Percentiles rank a stretch among this genome's conserved stretches.
These are phyloP conservation scores for Truncatella angustata DNA, from an alignment of 2,329 filamentous ascomycete species.

Conservation along the genomic window DNA sequence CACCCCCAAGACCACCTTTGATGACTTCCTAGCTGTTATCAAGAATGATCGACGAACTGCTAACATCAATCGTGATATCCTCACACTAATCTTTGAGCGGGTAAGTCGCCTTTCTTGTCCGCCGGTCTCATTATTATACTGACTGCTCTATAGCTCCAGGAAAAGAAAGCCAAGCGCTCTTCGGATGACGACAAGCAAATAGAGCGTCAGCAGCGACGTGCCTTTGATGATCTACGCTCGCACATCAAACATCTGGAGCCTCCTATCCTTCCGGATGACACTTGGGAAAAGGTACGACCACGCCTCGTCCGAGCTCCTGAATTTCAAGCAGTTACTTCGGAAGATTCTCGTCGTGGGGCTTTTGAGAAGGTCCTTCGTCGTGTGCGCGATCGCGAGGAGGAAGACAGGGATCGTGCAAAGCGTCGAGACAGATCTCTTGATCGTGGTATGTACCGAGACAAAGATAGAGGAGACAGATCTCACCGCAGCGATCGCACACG, in stretches of 20 bases:
- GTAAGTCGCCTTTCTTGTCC: slow-evolving; percentile 39
- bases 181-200: slow-evolving; percentile 74
- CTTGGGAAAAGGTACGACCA: slow-evolving; percentile 82
- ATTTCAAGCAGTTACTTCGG: slow-evolving; percentile 77
- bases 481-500: slow-evolving; percentile 56
- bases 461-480: slow-evolving; percentile 61
- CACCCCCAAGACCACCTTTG: slow-evolving; percentile 78
- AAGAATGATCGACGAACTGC: slow-evolving; percentile 84
- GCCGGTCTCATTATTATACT: background rate
- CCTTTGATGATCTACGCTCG: slow-evolving; percentile 79
- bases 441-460: slow-evolving; percentile 52
- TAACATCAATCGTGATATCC: slow-evolving; percentile 77
- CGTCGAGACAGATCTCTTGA: slow-evolving; percentile 58
- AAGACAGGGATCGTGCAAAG: slow-evolving; percentile 66
- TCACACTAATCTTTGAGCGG: slow-evolving; percentile 81
- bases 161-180: slow-evolving; percentile 80
- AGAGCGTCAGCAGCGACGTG: slow-evolving; percentile 82
- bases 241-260: slow-evolving; percentile 89
- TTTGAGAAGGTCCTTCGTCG: slow-evolving; percentile 93
- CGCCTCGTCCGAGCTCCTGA: slow-evolving; percentile 80
- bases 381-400: slow-evolving; percentile 87
- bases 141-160: slow-evolving; percentile 59
- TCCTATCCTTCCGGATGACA: slow-evolving; percentile 72
- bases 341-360: slow-evolving; percentile 77
- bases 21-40: slow-evolving; percentile 83